A percentile compares a stretch with the other conserved stretches of the same genome.
These are phyloP conservation scores for Naganishia albida DNA, from an alignment of 1,284 basidiomycete species.

Conservation along the genomic window DNA sequence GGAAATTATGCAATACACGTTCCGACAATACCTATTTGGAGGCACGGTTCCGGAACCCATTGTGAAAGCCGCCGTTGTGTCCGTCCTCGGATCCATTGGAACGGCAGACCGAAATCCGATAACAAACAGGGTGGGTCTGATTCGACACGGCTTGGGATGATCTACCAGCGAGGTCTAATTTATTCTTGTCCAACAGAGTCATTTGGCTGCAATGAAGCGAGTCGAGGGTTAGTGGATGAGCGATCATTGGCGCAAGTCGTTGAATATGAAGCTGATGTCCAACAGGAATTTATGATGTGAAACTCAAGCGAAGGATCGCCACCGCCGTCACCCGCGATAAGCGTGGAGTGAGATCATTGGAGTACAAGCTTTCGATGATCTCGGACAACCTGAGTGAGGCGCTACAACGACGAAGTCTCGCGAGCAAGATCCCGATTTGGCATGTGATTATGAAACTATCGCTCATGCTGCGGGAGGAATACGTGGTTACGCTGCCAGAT, in stretches of 20 bases:
- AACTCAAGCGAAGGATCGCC: slow-evolving; percentile 17
- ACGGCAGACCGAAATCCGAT: slow-evolving; percentile 32
- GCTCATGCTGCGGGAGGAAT: slow-evolving; percentile 31
- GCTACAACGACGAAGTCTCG: background rate
- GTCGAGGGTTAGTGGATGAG: slow-evolving; percentile 19
- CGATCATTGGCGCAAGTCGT: background rate
- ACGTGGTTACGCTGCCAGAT: slow-evolving; percentile 27
- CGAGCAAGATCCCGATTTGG: slow-evolving; percentile 30
- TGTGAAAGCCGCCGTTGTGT: slow-evolving; percentile 26
- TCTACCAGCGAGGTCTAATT: too few relatives aligned
- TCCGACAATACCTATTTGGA: slow-evolving; percentile 17
- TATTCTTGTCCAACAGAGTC: background rate
- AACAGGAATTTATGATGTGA: slow-evolving; percentile 29
- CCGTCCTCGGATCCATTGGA: slow-evolving; percentile 29
- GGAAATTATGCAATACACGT: slow-evolving; percentile 12
- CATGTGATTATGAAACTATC: slow-evolving; percentile 29
- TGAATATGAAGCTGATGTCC: background rate
- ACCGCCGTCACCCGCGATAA: slow-evolving; percentile 32
- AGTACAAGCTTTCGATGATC: slow-evolving; percentile 33
- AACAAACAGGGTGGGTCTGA: background rate
- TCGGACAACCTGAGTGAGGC: slow-evolving; percentile 24
- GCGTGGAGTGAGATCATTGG: slow-evolving; percentile 24
- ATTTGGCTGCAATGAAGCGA: slow-evolving; percentile 26
- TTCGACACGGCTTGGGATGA: too few relatives aligned
- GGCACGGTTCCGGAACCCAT: background rate